Evolutionary conservation across 768 basidiomycete genomes (phyloP), one percentile per base, ranked within the genome.

Genomic region (Gymnopilus junonius): DNA sequence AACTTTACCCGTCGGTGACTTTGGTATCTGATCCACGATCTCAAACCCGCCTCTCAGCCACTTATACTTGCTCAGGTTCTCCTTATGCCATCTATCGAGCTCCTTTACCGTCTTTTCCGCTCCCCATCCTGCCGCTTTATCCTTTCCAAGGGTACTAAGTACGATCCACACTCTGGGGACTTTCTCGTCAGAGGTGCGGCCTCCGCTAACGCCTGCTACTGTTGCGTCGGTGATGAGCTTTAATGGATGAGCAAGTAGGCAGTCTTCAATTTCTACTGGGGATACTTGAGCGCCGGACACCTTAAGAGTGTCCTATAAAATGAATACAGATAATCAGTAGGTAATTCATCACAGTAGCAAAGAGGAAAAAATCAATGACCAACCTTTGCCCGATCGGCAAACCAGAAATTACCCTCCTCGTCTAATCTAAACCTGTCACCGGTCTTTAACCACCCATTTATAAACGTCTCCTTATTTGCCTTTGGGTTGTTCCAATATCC

Each of bases 81-180:
- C 78, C 62, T 82, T 78, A 37, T 84, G 78, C 91, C 91, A 94
- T 11, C 65, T 73, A 21, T 90, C 83, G 3, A 94, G 76, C 55
- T 77, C 80, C 53, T 76, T 73, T 2, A 83, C 69, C 7, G 81
- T 83, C 39, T 69, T 73, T 6, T 65, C 66, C 0, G 72, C 71
- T 8, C 89, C 88, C 4, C 79, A 68, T 43, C 75, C 77, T 68
- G 80, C 56, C 2, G 46, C 37, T 12, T 31, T 40, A 35, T 57
- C 58, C 21, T 58, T 82, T 7, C 93, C 92, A 1, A 71, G 69
- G 0, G 76, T 64, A 59, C 86, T 89, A 7, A 93, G 75, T 0
- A 93, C 89, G 43, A 94, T 69, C 92, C 92, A 94, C 1, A 93
- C 93, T 1, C 87, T 84, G 0, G 92, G 92, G 1, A 89, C 80